Conservation (phyloP, 176 grass and related monocot genomes). For the Tillandsia fasciculata region DNA sequence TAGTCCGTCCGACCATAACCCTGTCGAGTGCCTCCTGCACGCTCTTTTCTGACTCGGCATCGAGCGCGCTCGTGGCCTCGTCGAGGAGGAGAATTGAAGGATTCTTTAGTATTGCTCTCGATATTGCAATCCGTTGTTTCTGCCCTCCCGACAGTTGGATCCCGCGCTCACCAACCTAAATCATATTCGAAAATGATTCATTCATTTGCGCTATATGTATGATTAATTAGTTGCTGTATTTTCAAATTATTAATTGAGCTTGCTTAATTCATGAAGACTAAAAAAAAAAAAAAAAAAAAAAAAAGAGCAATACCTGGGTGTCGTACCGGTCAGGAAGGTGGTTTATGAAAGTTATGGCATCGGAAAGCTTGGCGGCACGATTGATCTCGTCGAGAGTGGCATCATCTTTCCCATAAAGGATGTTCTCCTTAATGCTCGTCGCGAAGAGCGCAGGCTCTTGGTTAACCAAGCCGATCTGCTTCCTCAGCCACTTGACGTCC, state of each 20-base stretch:
- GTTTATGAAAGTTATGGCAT: conserved; percentile 79
- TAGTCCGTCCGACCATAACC: conserved; percentile 93
- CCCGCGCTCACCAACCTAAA: conserved; percentile 73
- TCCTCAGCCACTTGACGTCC: conserved; percentile 82
- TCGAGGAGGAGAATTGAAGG: conserved; percentile 87
- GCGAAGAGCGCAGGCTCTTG: conserved; percentile 96
- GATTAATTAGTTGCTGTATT: too few relatives aligned
- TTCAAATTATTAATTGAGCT: too few relatives aligned
- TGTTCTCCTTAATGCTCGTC: conserved; percentile 94
- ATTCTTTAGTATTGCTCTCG: conserved; percentile 84
- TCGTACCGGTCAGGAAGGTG: conserved; percentile 77
- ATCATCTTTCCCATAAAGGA: conserved; percentile 78
- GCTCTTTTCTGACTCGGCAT: conserved; percentile 92
- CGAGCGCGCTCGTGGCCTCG: conserved; percentile 83
- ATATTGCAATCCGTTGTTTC: conserved; percentile 95
- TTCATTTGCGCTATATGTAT: too few relatives aligned
- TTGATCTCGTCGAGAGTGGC: conserved; percentile 61
- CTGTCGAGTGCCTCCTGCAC: conserved; percentile 88
- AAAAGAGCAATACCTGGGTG: conserved; percentile 40
- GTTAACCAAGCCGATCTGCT: conserved; percentile 85
- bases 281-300: too few relatives aligned
- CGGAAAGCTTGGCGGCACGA: conserved; percentile 76
- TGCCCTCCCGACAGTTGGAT: conserved; percentile 88
- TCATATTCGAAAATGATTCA: too few relatives aligned
- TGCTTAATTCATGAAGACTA: too few relatives aligned